These are phyloP conservation scores for Spathaspora hagerdaliae DNA, from an alignment of 805 yeast species.

Conservation along the genomic window DNA sequence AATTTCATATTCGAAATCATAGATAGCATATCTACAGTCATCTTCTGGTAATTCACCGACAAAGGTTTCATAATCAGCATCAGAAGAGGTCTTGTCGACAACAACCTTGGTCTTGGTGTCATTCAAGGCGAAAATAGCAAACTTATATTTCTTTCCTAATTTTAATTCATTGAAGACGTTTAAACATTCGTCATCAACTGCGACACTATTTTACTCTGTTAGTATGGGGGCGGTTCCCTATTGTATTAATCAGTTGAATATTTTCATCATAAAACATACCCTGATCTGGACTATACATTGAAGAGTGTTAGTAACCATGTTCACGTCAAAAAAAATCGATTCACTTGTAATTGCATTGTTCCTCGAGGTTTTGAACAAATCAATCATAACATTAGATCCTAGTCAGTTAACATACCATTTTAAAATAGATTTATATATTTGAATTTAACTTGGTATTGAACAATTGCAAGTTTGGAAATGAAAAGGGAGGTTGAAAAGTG, in stretches of 20 bases:
- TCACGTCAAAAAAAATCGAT: background rate
- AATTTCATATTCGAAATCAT: conserved; percentile 93
- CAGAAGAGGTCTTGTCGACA: conserved; percentile 79
- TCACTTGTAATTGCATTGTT: background rate
- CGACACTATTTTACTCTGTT: conserved; percentile 26
- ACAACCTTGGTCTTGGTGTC: conserved; percentile 86
- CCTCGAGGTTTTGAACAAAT: no score
- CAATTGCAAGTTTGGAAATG: background rate
- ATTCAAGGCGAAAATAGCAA: conserved; percentile 75
- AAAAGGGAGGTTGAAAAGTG: background rate
- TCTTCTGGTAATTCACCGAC: conserved; percentile 88
- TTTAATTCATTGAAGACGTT: conserved; percentile 93
- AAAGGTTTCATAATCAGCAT: conserved; percentile 77
- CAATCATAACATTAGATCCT: no score
- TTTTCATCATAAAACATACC: conserved; percentile 17
- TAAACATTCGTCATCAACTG: conserved; percentile 76
- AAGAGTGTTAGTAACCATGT: conserved; percentile 3
- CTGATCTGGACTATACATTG: conserved; percentile 23
- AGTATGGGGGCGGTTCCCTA: no score
- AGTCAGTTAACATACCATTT: conserved; percentile 3
- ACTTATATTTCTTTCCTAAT: conserved; percentile 87
- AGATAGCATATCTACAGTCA: conserved; percentile 94
- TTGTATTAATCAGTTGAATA: conserved; percentile 1
- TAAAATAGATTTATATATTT: background rate
- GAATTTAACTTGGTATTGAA: no score